A percentile compares a stretch with the other conserved stretches of the same genome.
Evolutionary conservation across 2,329 filamentous ascomycete species (phyloP).

Genomic region (Colletotrichum sp.): DNA sequence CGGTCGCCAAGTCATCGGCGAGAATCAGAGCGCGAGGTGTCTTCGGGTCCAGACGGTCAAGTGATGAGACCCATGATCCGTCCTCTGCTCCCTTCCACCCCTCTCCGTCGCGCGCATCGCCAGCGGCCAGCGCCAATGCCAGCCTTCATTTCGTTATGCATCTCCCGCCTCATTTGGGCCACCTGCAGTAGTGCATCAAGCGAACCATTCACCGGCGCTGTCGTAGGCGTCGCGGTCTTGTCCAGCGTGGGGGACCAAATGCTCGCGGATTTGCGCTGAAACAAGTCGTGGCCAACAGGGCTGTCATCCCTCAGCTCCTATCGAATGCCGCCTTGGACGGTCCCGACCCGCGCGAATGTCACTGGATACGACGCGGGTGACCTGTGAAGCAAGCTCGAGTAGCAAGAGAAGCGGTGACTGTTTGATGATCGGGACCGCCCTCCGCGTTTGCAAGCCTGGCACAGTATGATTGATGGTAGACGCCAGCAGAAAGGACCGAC

Average conservation of each 20-base stretch:
- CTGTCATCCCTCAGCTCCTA: conserved; percentile 5
- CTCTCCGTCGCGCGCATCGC: background rate
- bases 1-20: conserved; percentile 13
- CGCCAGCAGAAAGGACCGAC: background rate
- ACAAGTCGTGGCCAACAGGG: conserved; percentile 15
- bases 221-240: background rate
- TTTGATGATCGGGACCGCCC: background rate
- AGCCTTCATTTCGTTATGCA: background rate
- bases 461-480: background rate
- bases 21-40: background rate
- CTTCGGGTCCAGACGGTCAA: conserved; percentile 5
- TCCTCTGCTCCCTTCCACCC: background rate
- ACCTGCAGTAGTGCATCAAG: conserved; percentile 17
- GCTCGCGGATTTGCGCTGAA: background rate
- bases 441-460: background rate
- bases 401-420: background rate
- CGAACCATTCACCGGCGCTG: conserved; percentile 12
- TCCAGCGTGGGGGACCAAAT: conserved; percentile 1
- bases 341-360: background rate
- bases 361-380: conserved; percentile 1
- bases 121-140: background rate
- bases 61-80: conserved; percentile 10
- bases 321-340: background rate
- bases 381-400: background rate
- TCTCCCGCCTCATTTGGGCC: background rate